Evolutionary conservation across 176 grass and related monocot species (phyloP).

Genomic region (Lolium multiflorum): DNA sequence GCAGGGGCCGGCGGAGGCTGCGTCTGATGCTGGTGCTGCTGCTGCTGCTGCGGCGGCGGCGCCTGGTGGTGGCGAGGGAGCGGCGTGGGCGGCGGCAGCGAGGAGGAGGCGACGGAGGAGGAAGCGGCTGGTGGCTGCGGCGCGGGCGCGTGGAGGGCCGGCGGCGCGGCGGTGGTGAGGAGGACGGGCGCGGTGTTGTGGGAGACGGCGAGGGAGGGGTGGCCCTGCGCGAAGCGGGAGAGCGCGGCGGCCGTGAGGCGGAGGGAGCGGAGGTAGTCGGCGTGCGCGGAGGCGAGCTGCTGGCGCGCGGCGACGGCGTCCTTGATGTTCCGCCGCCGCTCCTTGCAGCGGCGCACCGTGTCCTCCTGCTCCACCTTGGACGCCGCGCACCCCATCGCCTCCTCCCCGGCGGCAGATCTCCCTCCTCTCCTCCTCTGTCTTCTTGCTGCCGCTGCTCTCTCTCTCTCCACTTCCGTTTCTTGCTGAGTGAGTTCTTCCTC

Average conservation of each 20-base stretch:
- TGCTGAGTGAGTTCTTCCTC: conserved; percentile 31
- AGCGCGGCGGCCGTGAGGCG: conserved; percentile 73
- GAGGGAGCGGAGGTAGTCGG: conserved; percentile 93
- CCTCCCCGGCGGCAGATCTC: conserved; percentile 1
- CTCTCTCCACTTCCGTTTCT: conserved; percentile 10
- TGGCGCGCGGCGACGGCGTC: conserved; percentile 81
- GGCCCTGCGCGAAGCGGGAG: conserved; percentile 77
- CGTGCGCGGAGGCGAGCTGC: conserved; percentile 86
- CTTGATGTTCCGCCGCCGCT: conserved; percentile 90
- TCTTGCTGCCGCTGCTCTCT: not conserved
- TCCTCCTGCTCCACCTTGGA: conserved; percentile 96
- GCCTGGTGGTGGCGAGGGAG: conserved; percentile 43
- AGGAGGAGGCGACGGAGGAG: conserved; percentile 35
- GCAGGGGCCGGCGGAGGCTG: conserved; percentile 4
- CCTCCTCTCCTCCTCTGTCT: not conserved
- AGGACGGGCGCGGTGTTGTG: conserved; percentile 80
- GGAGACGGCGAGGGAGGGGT: conserved; percentile 84
- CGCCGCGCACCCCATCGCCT: conserved; percentile 87
- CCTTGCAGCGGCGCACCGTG: conserved; percentile 97
- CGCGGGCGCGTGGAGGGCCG: conserved; percentile 4
- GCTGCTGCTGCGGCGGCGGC: conserved; percentile 1
- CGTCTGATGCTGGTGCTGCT: not conserved
- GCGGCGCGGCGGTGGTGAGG: conserved; percentile 54
- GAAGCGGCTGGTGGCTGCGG: conserved; percentile 31
- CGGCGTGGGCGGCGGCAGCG: conserved; percentile 40